Conservation (phyloP, 1,284 basidiomycete genomes). For the Ustilago nuda region DNA sequence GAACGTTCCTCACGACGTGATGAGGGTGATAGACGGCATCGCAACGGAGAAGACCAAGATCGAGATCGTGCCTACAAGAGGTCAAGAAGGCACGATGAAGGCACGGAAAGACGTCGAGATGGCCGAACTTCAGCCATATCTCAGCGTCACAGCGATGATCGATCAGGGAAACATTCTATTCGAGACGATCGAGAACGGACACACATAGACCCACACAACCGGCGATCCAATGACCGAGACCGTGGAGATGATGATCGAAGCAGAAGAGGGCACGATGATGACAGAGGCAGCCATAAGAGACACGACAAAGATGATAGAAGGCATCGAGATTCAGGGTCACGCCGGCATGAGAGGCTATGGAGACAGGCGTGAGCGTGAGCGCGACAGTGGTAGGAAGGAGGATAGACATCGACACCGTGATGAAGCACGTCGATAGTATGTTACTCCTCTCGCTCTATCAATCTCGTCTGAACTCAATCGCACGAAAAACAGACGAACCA, state of each 20-base stretch:
- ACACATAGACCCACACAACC: constrained; percentile 4
- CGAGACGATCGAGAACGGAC: background rate
- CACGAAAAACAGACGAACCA: no score
- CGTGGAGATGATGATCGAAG: constrained; percentile 9
- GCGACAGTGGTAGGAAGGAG: constrained; percentile 10
- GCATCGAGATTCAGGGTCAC: constrained; percentile 19
- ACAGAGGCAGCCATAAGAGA: constrained; percentile 12
- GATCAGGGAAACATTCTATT: background rate
- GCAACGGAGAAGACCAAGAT: no score
- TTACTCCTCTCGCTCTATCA: no score
- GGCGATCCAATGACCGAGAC: constrained; percentile 5
- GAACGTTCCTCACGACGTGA: no score
- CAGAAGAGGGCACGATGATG: constrained; percentile 14
- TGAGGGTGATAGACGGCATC: constrained; percentile 14
- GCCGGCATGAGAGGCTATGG: constrained; percentile 13
- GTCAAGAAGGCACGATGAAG: constrained; percentile 13
- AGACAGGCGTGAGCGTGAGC: constrained; percentile 12
- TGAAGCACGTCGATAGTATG: constrained; percentile 12
- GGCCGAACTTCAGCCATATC: background rate
- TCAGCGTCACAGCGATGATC: background rate
- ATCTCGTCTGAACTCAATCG: background rate
- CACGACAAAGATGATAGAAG: constrained; percentile 15
- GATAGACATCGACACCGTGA: constrained; percentile 15
- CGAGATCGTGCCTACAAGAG: constrained; percentile 18
- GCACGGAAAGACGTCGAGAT: constrained; percentile 1